phyloP scores from a whole-genome alignment of 495 filamentous ascomycete species.

The Penicillium salamii region DNA sequence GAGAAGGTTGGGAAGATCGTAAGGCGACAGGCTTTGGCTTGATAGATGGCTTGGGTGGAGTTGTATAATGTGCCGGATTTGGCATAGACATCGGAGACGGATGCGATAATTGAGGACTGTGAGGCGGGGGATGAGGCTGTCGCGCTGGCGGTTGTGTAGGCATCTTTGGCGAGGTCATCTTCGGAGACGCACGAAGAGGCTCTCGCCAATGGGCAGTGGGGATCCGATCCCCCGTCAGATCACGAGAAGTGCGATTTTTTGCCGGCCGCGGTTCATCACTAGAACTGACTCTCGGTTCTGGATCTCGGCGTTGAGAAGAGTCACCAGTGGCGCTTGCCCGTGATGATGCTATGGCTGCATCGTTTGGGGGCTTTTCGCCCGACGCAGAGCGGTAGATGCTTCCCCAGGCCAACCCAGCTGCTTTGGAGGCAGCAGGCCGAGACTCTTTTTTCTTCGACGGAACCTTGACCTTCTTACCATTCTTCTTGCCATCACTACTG shows the following conservation, averaged over 20 bases:
- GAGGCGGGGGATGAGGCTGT: constrained; percentile 9
- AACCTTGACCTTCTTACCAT: constrained; percentile 46
- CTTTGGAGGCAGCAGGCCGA: constrained; percentile 69
- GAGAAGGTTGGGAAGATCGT: constrained; percentile 33
- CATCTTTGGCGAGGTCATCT: constrained; percentile 10
- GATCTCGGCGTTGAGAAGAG: constrained; percentile 21
- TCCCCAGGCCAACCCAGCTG: constrained; percentile 84
- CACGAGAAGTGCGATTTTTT: constrained; percentile 1
- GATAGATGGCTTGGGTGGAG: constrained; percentile 32
- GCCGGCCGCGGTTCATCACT: constrained; percentile 23
- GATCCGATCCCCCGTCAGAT: constrained; percentile 16
- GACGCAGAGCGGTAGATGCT: constrained; percentile 41
- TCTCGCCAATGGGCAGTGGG: constrained; percentile 35
- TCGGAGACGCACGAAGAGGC: constrained; percentile 18
- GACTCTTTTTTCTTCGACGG: constrained; percentile 30
- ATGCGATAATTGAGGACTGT: constrained; percentile 5
- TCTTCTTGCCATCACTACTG: constrained; percentile 56
- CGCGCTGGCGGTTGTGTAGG: constrained; percentile 8
- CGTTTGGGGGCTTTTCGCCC: constrained; percentile 30
- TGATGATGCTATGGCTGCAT: constrained; percentile 35
- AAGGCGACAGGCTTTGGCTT: constrained; percentile 37
- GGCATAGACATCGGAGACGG: constrained; percentile 16
- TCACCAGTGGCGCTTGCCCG: constrained; percentile 29
- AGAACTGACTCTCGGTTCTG: constrained; percentile 23
- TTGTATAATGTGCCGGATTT: constrained; percentile 20